Percentiles rank a stretch among this genome's conserved stretches.
These are phyloP conservation scores for Eleusine coracana DNA, from an alignment of 176 grass and related monocot species.

Conservation along the genomic window DNA sequence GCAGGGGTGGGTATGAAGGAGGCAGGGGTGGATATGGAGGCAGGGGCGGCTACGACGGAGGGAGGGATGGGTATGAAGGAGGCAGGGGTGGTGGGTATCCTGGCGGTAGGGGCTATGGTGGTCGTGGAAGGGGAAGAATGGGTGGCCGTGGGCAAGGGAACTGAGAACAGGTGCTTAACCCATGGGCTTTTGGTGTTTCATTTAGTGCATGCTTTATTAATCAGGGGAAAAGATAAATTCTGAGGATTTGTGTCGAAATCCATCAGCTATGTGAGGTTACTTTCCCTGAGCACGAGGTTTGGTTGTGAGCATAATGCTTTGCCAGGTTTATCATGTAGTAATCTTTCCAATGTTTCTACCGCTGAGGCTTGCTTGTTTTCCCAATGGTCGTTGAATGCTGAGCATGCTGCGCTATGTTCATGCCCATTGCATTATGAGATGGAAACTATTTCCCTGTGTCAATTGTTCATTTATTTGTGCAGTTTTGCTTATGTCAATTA, in stretches of 20 bases:
- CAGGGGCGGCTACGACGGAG: neutral
- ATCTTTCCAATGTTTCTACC: conserved; percentile 45
- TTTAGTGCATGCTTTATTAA: conserved; percentile 57
- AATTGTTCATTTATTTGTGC: conserved; percentile 53
- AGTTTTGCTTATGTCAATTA: conserved; percentile 16
- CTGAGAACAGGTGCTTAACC: conserved; percentile 22
- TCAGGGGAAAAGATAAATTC: conserved; percentile 49
- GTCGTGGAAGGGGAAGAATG: conserved; percentile 59
- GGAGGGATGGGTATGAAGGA: conserved; percentile 11
- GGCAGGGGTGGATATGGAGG: neutral
- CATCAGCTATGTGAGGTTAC: conserved; percentile 31
- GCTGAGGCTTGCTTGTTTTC: conserved; percentile 56
- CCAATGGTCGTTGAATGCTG: conserved; percentile 54
- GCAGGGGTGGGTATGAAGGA: neutral
- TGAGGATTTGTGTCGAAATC: conserved; percentile 52
- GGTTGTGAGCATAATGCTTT: conserved; percentile 54
- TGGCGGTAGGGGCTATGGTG: conserved; percentile 55
- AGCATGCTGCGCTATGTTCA: conserved; percentile 66
- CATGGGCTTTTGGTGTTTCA: conserved; percentile 43
- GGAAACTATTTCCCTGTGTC: conserved; percentile 30
- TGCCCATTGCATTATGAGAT: conserved; percentile 46
- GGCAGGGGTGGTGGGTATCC: conserved; percentile 48
- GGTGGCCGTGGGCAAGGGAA: conserved; percentile 50
- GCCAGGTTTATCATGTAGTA: conserved; percentile 49
- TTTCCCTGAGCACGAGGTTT: conserved; percentile 54